phyloP scores from a whole-genome alignment of 2,329 filamentous ascomycete species.

The Coniochaeta pulveracea region DNA sequence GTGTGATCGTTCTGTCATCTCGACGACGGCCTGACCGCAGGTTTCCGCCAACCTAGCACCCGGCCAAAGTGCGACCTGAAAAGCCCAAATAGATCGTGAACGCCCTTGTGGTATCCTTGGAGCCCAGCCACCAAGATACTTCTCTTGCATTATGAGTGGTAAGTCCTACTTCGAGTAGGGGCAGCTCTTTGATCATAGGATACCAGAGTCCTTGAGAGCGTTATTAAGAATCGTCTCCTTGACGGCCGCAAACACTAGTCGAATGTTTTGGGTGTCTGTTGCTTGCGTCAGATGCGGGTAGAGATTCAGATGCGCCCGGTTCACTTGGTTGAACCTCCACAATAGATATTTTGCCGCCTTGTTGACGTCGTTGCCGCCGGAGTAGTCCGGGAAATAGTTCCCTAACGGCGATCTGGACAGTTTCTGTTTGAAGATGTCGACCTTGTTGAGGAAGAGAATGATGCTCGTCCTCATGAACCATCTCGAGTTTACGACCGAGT shows the following conservation, averaged over 20 bases:
- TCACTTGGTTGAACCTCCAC: slow-evolving; percentile 98
- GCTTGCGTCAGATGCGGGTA: slow-evolving; percentile 98
- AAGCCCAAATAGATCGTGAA: too few relatives aligned
- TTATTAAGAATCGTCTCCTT: slow-evolving; percentile 99
- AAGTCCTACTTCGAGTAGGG: too few relatives aligned
- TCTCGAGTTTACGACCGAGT: slow-evolving; percentile 95
- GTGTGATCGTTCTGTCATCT: too few relatives aligned
- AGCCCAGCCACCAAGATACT: too few relatives aligned
- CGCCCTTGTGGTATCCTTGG: too few relatives aligned
- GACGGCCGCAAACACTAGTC: slow-evolving; percentile 92
- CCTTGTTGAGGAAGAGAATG: slow-evolving; percentile 97
- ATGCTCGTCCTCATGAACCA: slow-evolving; percentile 99
- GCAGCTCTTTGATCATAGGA: slow-evolving; percentile 58
- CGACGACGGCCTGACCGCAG: too few relatives aligned
- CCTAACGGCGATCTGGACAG: slow-evolving; percentile 77
- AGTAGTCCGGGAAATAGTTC: slow-evolving; percentile 97
- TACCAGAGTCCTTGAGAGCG: slow-evolving; percentile 93
- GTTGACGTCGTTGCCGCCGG: slow-evolving; percentile 94
- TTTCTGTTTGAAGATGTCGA: slow-evolving; percentile 96
- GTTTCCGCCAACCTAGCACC: too few relatives aligned
- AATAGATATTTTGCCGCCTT: slow-evolving; percentile 95
- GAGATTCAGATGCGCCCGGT: slow-evolving; percentile 86
- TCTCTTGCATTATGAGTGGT: too few relatives aligned
- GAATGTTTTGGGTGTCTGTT: slow-evolving; percentile 96
- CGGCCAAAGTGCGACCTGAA: too few relatives aligned